phyloP scores from a whole-genome alignment of 352 stramenopile genomes.

The Plasmopara viticola region DNA sequence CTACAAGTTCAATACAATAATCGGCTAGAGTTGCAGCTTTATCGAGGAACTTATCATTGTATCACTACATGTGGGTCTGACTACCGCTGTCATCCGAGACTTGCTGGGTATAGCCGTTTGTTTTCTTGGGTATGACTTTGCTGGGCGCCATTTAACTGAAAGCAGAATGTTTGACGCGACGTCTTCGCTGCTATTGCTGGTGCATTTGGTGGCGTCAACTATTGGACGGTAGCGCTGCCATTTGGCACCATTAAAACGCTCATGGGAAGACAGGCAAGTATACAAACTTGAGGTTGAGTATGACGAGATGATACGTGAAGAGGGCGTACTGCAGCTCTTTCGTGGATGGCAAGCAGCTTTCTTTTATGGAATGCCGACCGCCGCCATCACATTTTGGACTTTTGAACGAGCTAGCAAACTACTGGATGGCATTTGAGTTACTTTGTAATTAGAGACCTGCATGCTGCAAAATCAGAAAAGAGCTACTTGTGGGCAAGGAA shows the following conservation, averaged over 20 bases:
- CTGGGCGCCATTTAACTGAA: conserved; percentile 32
- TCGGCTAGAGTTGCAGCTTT: conserved; percentile 33
- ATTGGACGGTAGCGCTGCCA: conserved; percentile 76
- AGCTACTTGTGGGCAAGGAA: no score
- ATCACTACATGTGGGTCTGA: conserved; percentile 58
- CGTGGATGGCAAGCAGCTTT: conserved; percentile 78
- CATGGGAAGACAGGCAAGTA: conserved; percentile 35
- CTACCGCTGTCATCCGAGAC: conserved; percentile 74
- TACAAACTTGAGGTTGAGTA: conserved; percentile 37
- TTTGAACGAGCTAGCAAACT: conserved; percentile 61
- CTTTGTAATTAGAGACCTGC: not conserved
- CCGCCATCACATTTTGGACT: conserved; percentile 77
- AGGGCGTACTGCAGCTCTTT: conserved; percentile 60
- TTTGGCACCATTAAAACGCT: conserved; percentile 85
- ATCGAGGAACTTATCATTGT: conserved; percentile 52
- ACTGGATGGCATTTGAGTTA: conserved; percentile 31
- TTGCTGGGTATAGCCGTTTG: conserved; percentile 79
- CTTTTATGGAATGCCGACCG: conserved; percentile 61
- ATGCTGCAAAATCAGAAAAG: conserved; percentile 1
- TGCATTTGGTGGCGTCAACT: conserved; percentile 73
- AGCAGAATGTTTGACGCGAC: conserved; percentile 35
- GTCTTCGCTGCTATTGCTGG: conserved; percentile 52
- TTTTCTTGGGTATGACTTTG: conserved; percentile 80
- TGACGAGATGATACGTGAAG: conserved; percentile 40
- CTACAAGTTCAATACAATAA: conserved; percentile 74